These are phyloP conservation scores for Aspergillus novoparasiticus DNA, from an alignment of 2,329 filamentous ascomycete genomes.

Conservation along the genomic window DNA sequence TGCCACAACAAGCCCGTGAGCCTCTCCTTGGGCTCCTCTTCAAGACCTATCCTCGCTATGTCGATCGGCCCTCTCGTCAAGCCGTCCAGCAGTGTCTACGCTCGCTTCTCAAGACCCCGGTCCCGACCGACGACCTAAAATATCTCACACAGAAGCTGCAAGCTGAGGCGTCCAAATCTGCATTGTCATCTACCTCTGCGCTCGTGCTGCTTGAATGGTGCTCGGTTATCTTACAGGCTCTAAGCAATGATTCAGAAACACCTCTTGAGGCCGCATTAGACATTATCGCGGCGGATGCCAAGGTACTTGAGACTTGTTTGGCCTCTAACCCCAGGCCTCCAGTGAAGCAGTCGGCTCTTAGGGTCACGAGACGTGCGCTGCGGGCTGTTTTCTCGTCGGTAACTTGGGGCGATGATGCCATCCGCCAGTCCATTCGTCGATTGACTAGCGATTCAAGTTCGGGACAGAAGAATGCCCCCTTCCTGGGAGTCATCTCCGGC, in stretches of 20 bases:
- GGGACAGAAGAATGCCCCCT: slow-evolving; percentile 69
- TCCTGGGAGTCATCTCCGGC: slow-evolving; percentile 84
- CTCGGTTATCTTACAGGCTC: slow-evolving; percentile 73
- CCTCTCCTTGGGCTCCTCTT: slow-evolving; percentile 74
- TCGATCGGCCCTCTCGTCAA: slow-evolving; percentile 79
- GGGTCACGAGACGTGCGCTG: slow-evolving; percentile 77
- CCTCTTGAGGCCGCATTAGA: slow-evolving; percentile 60
- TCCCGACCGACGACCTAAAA: slow-evolving; percentile 52
- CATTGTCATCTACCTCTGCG: slow-evolving; percentile 76
- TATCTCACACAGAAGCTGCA: slow-evolving; percentile 69
- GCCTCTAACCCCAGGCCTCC: slow-evolving; percentile 64
- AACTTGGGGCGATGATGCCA: slow-evolving; percentile 60
- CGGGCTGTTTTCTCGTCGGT: slow-evolving; percentile 69
- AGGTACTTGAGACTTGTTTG: slow-evolving; percentile 76
- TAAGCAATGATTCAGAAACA: slow-evolving; percentile 67
- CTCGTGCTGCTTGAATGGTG: slow-evolving; percentile 93
- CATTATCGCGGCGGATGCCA: slow-evolving; percentile 69
- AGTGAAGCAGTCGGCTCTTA: slow-evolving; percentile 72
- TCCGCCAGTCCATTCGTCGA: slow-evolving; percentile 64
- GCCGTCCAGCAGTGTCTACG: slow-evolving; percentile 80
- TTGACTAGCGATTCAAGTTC: slow-evolving; percentile 70
- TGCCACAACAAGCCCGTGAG: slow-evolving; percentile 34
- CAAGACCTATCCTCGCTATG: slow-evolving; percentile 82
- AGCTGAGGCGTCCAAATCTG: slow-evolving; percentile 72
- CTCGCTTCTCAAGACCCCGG: slow-evolving; percentile 63